Base-by-base conservation (phyloP, 164 flowering plant species). In the Tinospora cordifolia region DNA sequence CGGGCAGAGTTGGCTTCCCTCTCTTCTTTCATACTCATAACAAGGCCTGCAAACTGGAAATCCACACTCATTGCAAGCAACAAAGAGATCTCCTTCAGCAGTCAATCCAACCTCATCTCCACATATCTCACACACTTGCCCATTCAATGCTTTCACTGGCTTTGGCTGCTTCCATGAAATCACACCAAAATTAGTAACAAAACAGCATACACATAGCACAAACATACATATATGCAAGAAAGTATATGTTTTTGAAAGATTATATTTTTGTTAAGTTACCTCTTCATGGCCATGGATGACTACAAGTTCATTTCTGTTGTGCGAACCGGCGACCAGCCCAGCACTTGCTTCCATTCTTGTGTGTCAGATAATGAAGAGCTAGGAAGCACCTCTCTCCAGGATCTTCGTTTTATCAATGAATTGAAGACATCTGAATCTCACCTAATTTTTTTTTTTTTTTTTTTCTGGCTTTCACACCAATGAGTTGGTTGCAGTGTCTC, bases 1-100 rank as follows among this genome's bases (percentile, higher is more conserved):
- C 0, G 98, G 98, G 65, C 98, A 94, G 13, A 72, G 70, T 69
- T 94, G 99, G 71, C 73, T 84, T 3, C 99, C 99, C 81, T 94
- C 99, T 76, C 99, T 79, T 59, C 99, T 83, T 71, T 94, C 99
- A 76, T 94, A 94, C 85, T 94, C 99, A 66, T 94, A 94, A 80
- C 99, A 94, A 10, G 99, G 96, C 70, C 99, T 85, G 76, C 99
- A 92, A 30, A 86, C 99, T 9, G 99, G 97, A 59, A 94, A 94
- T 9, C 97, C 99, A 74, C 99, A 94, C 76, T 94, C 99, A 54
- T 94, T 88, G 71, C 99, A 94, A 0, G 99, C 99, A 68, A 92
- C 97, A 60, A 94, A 94, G 73, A 94, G 78, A 66, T 94, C 97
- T 24, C 97, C 99, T 5, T 92, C 98, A 2, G 83, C 85, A 0